Base-by-base conservation (phyloP, 345 rosid genomes). In the Citrus trifoliata region DNA sequence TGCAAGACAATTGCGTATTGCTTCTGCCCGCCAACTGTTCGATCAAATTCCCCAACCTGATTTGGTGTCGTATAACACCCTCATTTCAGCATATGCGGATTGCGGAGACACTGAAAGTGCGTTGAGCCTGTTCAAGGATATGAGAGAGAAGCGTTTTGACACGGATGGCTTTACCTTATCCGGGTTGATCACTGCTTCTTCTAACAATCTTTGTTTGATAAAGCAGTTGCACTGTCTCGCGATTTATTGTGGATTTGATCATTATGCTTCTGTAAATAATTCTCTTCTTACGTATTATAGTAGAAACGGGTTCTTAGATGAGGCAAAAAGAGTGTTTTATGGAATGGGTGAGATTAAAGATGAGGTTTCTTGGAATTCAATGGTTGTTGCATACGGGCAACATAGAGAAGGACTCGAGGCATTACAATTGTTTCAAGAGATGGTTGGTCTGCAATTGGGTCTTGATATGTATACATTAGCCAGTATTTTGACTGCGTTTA, bases 341-440 rank as follows among this genome's bases (percentile, higher is more conserved):
- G 90, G 81, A 82, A 87, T 92, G 93, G 92, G 77, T 53, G 87
- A 84, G 55, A 75, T 80, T 22, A 88, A 87, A 81, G 93, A 93
- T 82, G 93, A 86, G 78, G 98, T 95, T 83, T 90, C 99, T 2
- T 93, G 99, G 99, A 95, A 95, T 76, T 89, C 98, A 38, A 92
- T 93, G 96, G 90, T 93, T 71, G 99, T 92, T 76, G 96, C 92
- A 14, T 88, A 83, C 74, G 98, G 96, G 81, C 98, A 93, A 86
- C 95, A 95, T 25, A 82, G 86, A 67, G 87, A 90, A 79, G 99
- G 98, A 61, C 76, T 63, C 10, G 81, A 87, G 80, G 96, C 97
- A 5, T 77, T 93, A 79, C 86, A 48, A 38, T 83, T 95, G 87
- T 92, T 86, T 84, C 90, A 84, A 84, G 90, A 88, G 79, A 92